Base-by-base conservation (phyloP, 176 grass and related monocot genomes). In the Triticum timopheevii region DNA sequence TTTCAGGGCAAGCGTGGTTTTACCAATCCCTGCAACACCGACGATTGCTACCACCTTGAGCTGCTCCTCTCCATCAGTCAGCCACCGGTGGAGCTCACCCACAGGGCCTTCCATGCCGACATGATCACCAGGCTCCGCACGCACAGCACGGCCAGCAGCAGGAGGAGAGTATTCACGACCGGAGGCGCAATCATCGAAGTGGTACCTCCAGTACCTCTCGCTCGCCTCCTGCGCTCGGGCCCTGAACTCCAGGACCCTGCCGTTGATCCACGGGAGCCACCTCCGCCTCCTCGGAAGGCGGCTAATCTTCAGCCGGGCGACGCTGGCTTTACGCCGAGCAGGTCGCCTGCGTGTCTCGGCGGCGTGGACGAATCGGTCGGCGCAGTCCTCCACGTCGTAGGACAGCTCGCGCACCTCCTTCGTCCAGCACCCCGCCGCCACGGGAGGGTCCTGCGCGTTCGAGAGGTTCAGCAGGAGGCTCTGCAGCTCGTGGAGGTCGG, bases 301-400 rank as follows among this genome's bases (percentile, higher is more conserved):
- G 0, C 3, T 17, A 2, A 75, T 75, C 42, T 75, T 75, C 8
- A 75, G 25, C 69, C 36, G 35, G 16, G n/a, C 1, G 8, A 16
- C 2, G 9, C 50, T 7, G 50, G 3, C 7, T 3, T 49, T 28
- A 4, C 72, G 40, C 5, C 40, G 40, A 45, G 72, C 16, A 42
- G 69, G 35, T 72, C 69, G 35, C 39, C 10, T 47, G 13, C 42
- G 40, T 7, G 38, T 59, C 20, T 71, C 24, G 1, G 49, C 33
- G 12, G 50, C 33, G 54, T 38, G 67, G 31, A 72, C 2, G 20
- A 83, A 12, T 9, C 27, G 22, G 81, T 83, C 81, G 0, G 17
- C 23, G 11, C 15, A 73, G 50, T 83, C 69, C 35, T 44, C 81
- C 69, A 83, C 61, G 23, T 83, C 69, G 16, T 83, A 62, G 8